Evolutionary conservation across 2,329 filamentous ascomycete species (phyloP), one percentile per base, ranked within the genome.

Genomic region (Metarhizium brunneum): DNA sequence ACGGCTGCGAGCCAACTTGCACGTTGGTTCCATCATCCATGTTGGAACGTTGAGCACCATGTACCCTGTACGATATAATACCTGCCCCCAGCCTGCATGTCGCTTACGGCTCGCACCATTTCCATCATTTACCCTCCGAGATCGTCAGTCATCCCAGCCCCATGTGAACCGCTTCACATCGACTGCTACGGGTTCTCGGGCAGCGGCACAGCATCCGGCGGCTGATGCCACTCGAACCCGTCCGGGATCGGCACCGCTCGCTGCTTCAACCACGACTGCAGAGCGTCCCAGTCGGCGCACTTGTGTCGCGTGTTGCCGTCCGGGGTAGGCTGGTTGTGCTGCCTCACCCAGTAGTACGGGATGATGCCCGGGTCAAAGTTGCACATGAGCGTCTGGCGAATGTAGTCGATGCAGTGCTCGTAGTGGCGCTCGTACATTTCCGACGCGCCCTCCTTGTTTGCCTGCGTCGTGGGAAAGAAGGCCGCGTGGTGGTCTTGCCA

Each of bases 311-410:
- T 51, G 29, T 58, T 58, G 2, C 47, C 50, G 40, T 58, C 45
- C 8, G 56, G 56, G 8, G 56, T 58, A 2, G 56, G 56, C 14
- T 55, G 47, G n/a, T 55, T 50, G 36, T 58, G 56, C 43, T 51
- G 29, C 14, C 38, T 29, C 13, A 58, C 56, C 53, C 56, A 58
- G 50, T 58, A 40, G 35, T 55, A 58, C 13, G 56, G 47, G 18
- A 58, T 47, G 29, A 58, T 45, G n/a, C 53, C 53, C 45, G 53
- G 42, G 38, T 58, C 56, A 42, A 55, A 58, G 47, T 55, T 53
- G 50, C 71, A 74, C 70, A 73, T 71, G 55, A 72, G 66, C 4
- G 67, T 66, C 56, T 73, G 71, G 7, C 72, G 65, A 55, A 73
- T 64, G 51, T 73, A 73, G 55, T 72, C 71, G 55, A 74, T 65